Base-by-base conservation (phyloP, 1,139 yeast species). In the Debaryomyces singareniensis region DNA sequence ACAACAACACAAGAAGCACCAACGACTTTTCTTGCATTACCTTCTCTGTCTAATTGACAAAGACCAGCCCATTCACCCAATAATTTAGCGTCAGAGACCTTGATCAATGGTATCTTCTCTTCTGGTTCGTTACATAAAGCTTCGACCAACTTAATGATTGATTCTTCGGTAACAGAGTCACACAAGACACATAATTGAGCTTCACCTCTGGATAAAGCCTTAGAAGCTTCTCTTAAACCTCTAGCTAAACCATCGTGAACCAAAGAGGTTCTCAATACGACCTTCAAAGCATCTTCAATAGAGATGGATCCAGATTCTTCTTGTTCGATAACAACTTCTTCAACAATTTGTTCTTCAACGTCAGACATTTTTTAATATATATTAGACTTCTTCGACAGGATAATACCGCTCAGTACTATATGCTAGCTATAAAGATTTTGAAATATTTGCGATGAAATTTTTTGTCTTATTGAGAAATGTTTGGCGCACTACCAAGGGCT, bases 61-160 rank as follows among this genome's bases (percentile, higher is more conserved):
- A 91, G 80, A 81, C 99, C 99, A 61, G 97, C 98, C 99, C 98
- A 91, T 78, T 91, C 97, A 79, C 99, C 99, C 65, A 91, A 83
- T 77, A 86, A 86, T 83, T 91, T 91, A 65, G 97, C 96, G 67
- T 93, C 98, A 55, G 97, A 86, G 55, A 91, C 97, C 84, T 91
- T 91, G 81, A 93, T 84, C 70, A 91, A 79, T 59, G 98, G 97
- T 55, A 91, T 86, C 76, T 86, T 86, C 71, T 81, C 79, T 66
- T 86, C 95, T 63, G 94, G 86, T 72, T 86, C 96, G 77, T 87
- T 86, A 76, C 97, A 89, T 63, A 91, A 82, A 74, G 97, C 97
- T 83, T 93, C 98, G 58, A 93, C 91, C 68, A 91, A 85, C 76
- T 89, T 87, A 67, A 85, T 76, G 77, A 93, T 91, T 52, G 94